phyloP scores from a whole-genome alignment of 768 basidiomycete genomes.

The Agaricus bisporus region DNA sequence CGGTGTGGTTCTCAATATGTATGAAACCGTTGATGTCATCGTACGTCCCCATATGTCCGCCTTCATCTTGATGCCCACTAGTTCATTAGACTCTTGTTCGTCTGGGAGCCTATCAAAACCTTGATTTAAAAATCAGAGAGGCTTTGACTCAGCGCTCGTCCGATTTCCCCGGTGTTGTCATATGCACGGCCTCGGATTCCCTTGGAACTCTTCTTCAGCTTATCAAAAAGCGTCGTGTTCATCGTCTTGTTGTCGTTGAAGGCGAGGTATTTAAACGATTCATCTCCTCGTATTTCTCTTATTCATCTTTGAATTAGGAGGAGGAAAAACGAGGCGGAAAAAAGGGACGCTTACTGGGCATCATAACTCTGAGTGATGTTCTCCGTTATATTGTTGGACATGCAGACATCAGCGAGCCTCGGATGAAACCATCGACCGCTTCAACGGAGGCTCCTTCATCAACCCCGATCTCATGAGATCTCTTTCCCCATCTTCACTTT shows the following conservation, averaged over 20 bases:
- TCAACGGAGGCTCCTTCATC: neutral
- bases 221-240: conserved; percentile 89
- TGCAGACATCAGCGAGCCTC: conserved; percentile 37
- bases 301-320: conserved; percentile 38
- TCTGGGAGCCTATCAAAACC: conserved; percentile 90
- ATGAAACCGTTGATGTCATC: conserved; percentile 98
- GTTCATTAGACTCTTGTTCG: conserved; percentile 80
- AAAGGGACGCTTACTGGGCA: conserved; percentile 77
- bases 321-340: conserved; percentile 76
- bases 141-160: conserved; percentile 88
- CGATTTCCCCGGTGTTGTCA: conserved; percentile 96
- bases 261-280: conserved; percentile 54
- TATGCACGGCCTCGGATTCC: conserved; percentile 90
- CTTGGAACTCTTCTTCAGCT: conserved; percentile 85
- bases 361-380: conserved; percentile 88
- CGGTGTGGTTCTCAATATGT: conserved; percentile 91
- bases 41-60: conserved; percentile 42
- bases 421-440: neutral
- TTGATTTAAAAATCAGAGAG: conserved; percentile 90
- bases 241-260: conserved; percentile 93
- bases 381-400: conserved; percentile 76
- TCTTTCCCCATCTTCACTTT: neutral
- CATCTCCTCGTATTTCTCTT: neutral
- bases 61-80: conserved; percentile 2
- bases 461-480: neutral